Conservation (phyloP, 2,329 filamentous ascomycete species). For the Aspergillus caelatus region DNA sequence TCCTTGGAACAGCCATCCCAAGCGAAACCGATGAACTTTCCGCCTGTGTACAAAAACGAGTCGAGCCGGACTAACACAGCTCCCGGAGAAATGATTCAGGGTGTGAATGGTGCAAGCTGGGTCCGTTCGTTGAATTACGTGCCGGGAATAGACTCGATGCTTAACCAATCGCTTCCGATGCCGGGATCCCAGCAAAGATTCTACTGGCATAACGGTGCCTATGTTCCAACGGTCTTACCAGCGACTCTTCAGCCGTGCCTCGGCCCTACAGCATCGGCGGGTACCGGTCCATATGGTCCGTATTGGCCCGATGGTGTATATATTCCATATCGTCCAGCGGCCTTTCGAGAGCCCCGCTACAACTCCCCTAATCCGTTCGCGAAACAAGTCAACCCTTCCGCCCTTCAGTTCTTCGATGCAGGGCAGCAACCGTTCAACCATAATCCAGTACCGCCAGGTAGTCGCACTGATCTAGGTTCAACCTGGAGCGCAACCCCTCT, state of each 20-base stretch:
- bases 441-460: conserved; percentile 29
- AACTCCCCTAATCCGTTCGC: conserved; percentile 30
- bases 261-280: conserved; percentile 61
- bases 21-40: conserved; percentile 40
- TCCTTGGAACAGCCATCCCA: conserved; percentile 32
- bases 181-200: conserved; percentile 43
- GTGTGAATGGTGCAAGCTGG: conserved; percentile 42
- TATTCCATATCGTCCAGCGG: conserved; percentile 62
- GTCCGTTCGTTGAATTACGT: conserved; percentile 48
- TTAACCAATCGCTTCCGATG: conserved; percentile 58
- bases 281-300: conserved; percentile 60
- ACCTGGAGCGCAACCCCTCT: conserved; percentile 37
- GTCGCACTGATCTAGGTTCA: conserved; percentile 29
- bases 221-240: conserved; percentile 62
- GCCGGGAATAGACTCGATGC: conserved; percentile 62
- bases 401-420: conserved; percentile 32
- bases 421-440: conserved; percentile 33
- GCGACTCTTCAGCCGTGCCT: conserved; percentile 60
- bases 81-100: conserved; percentile 34
- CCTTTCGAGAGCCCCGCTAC: conserved; percentile 57
- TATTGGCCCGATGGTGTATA: conserved; percentile 68
- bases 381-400: conserved; percentile 24
- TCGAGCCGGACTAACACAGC: conserved; percentile 27
- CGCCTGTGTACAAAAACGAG: conserved; percentile 43
- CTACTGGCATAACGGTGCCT: conserved; percentile 50